Evolutionary conservation across 1,284 basidiomycete species (phyloP), one percentile per base, ranked within the genome.

Genomic region (Pisolithus thermaeus): DNA sequence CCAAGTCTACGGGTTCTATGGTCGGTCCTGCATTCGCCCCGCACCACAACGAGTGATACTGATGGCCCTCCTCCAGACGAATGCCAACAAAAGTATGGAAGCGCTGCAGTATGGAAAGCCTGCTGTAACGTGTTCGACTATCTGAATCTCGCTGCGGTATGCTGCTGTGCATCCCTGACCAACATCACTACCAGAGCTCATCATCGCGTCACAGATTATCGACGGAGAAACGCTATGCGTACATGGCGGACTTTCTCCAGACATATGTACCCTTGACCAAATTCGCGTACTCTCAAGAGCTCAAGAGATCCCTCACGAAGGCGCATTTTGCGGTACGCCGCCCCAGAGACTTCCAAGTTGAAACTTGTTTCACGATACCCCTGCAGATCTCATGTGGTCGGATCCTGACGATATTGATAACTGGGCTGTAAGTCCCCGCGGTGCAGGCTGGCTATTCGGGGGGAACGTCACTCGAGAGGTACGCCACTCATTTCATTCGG

Each of bases 1-100:
- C 1, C 95, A 98, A 64, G 95, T 97, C 2, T 98, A 98, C 58
- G 95, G 95, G 14, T 98, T 98, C 70, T 98, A 97, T 66, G 93
- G 93, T 93, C 52, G 53, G 82, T 67, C 5, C 36, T 46, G 4
- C 39, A 43, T 36, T 9, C 28, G 9, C 46, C 35, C n/a, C n/a
- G 25, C 27, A 41, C 27, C 44, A 16, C 25, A 4, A 39, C 42
- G 27, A 54, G 32, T 36, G 37, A 37, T 35, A 23, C 16, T 22
- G 35, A 35, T 30, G 4, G 27, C 11, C 23, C 2, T 11, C 16
- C 16, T 43, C 16, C 59, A 95, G 94, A 97, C 65, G 94, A 97
- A 70, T 97, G 94, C 63, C 93, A 95, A 70, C 89, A 92, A 70
- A 97, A 97, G 68, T 97, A 97, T 67, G 94, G 95, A 27, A 93